phyloP scores from a whole-genome alignment of 1,284 basidiomycete species.

The Boletus albobrunnescens region DNA sequence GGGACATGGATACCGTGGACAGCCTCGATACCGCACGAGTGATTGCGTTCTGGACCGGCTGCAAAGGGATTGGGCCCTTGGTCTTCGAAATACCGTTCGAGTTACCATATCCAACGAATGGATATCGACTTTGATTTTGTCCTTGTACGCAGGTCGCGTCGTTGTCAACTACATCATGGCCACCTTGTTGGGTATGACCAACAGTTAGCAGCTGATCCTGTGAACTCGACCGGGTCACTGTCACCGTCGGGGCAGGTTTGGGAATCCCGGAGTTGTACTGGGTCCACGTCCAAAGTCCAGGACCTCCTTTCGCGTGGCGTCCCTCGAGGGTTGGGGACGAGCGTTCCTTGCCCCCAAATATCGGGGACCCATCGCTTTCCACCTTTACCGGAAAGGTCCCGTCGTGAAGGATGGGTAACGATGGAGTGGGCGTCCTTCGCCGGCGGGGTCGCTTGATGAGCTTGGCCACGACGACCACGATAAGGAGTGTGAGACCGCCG shows the following conservation, averaged over 20 bases:
- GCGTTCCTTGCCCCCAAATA: slow-evolving; percentile 71
- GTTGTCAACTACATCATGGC: slow-evolving; percentile 1
- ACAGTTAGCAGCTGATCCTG: slow-evolving; percentile 9
- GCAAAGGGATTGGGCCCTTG: slow-evolving; percentile 27
- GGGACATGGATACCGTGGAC: slow-evolving; percentile 49
- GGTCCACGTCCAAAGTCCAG: slow-evolving; percentile 55
- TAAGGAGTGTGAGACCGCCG: slow-evolving; percentile 51
- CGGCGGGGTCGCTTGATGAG: slow-evolving; percentile 47
- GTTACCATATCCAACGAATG: slow-evolving; percentile 22
- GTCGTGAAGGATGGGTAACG: slow-evolving; percentile 64
- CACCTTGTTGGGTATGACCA: slow-evolving; percentile 4
- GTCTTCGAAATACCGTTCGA: slow-evolving; percentile 20
- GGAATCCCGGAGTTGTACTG: slow-evolving; percentile 50
- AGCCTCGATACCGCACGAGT: slow-evolving; percentile 43
- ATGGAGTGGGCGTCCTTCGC: slow-evolving; percentile 55
- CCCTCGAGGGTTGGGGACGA: slow-evolving; percentile 43
- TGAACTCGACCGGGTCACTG: slow-evolving; percentile 26
- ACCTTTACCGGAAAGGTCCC: slow-evolving; percentile 43
- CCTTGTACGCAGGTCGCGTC: slow-evolving; percentile 1
- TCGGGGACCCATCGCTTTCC: slow-evolving; percentile 56
- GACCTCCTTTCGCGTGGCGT: slow-evolving; percentile 33
- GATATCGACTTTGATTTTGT: slow-evolving; percentile 23
- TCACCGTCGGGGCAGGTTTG: slow-evolving; percentile 30
- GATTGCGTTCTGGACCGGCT: slow-evolving; percentile 36
- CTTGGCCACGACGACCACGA: slow-evolving; percentile 48